Percentiles rank a stretch among this genome's conserved stretches.
These are phyloP conservation scores for Gossypium aridum DNA, from an alignment of 441 rosid genomes.

Conservation along the genomic window DNA sequence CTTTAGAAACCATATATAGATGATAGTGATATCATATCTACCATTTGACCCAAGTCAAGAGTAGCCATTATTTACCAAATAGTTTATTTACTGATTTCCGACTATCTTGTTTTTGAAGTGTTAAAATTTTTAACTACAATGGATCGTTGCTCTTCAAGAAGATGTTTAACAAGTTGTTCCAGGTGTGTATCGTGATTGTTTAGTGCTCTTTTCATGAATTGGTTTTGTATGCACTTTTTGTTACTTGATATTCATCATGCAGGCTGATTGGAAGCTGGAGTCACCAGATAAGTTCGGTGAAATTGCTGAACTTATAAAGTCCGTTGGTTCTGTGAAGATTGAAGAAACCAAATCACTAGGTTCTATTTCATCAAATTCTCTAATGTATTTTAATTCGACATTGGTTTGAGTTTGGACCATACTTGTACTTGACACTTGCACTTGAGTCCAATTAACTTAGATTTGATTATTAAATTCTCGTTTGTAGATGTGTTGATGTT, in stretches of 20 bases:
- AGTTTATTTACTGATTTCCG: constrained; percentile 1
- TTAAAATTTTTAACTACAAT: constrained; percentile 71
- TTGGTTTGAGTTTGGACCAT: not conserved
- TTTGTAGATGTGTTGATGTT: constrained; percentile 5
- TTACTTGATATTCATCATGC: constrained; percentile 2
- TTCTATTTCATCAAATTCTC: constrained; percentile 17
- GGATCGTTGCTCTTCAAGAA: constrained; percentile 72
- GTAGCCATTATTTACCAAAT: not conserved
- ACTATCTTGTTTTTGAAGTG: constrained; percentile 39
- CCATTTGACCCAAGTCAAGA: not conserved
- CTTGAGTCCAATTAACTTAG: not conserved
- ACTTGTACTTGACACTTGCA: not conserved
- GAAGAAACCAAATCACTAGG: constrained; percentile 62
- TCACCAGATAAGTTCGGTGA: constrained; percentile 67
- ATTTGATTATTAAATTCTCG: not conserved
- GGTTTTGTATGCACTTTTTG: not conserved
- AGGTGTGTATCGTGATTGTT: constrained; percentile 37
- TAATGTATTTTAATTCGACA: not conserved
- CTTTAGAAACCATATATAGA: not conserved
- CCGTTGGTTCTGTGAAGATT: constrained; percentile 57
- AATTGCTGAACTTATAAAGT: constrained; percentile 57
- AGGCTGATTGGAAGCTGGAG: constrained; percentile 93
- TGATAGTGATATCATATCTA: not conserved
- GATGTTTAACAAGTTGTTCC: constrained; percentile 81
- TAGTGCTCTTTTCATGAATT: not conserved